Evolutionary conservation across 2,329 filamentous ascomycete genomes (phyloP).

Genomic region (Exutisphaerella laricina): DNA sequence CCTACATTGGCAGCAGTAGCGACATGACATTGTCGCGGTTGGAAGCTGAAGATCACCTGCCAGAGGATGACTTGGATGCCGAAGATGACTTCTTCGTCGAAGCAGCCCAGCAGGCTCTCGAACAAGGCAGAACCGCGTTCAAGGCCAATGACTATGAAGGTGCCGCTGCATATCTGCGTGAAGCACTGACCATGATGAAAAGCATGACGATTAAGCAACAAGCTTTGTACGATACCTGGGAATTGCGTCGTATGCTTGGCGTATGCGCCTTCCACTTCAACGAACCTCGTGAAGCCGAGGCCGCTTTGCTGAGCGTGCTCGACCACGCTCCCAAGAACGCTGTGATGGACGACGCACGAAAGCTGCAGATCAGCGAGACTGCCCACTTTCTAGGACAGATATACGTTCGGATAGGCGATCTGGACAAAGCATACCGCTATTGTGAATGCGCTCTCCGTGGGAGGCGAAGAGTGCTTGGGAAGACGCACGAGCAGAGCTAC

Average conservation of each 20-base stretch:
- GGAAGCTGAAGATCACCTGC: not conserved
- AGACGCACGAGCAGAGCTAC: conserved; percentile 23
- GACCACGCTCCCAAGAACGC: conserved; percentile 16
- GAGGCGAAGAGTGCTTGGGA: conserved; percentile 26
- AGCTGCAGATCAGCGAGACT: conserved; percentile 19
- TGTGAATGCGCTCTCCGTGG: conserved; percentile 28
- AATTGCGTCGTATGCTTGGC: conserved; percentile 26
- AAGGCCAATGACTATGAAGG: conserved; percentile 22
- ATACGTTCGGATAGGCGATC: conserved; percentile 22
- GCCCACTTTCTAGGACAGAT: conserved; percentile 28
- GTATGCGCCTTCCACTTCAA: conserved; percentile 27
- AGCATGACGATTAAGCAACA: conserved; percentile 22
- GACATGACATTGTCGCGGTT: not conserved
- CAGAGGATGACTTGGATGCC: conserved; percentile 11
- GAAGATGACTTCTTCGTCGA: conserved; percentile 28
- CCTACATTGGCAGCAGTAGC: not conserved
- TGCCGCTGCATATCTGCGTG: conserved; percentile 26
- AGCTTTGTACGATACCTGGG: conserved; percentile 24
- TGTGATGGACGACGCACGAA: conserved; percentile 18
- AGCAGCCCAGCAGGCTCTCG: conserved; percentile 27
- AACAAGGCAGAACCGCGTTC: conserved; percentile 26
- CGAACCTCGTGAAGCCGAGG: conserved; percentile 22
- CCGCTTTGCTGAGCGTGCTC: conserved; percentile 22
- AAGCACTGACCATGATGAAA: conserved; percentile 25
- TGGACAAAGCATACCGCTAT: conserved; percentile 24